Conservation (phyloP, 2,329 filamentous ascomycete species). For the Paraphaeosphaeria minitans region DNA sequence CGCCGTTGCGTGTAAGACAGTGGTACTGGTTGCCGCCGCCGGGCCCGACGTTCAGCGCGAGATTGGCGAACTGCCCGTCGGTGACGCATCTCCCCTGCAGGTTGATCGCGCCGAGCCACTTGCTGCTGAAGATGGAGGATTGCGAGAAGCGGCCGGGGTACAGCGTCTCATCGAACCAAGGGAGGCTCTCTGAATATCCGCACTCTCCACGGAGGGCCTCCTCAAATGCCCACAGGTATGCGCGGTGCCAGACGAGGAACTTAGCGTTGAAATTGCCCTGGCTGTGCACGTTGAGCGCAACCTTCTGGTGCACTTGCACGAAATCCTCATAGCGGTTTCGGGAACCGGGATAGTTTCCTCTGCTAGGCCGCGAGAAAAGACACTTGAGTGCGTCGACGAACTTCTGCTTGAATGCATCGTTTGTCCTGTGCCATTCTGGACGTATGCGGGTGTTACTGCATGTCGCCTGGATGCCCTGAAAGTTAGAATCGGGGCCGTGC, state of each 20-base stretch:
- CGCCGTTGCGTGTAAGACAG: conserved; percentile 39
- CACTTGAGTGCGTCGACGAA: conserved; percentile 39
- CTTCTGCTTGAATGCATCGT: conserved; percentile 26
- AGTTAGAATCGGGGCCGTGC: background rate
- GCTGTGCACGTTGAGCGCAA: conserved; percentile 40
- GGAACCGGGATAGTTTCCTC: conserved; percentile 33
- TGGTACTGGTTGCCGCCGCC: conserved; percentile 32
- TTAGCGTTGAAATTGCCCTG: conserved; percentile 27
- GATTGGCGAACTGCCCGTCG: conserved; percentile 39
- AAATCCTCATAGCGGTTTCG: conserved; percentile 42
- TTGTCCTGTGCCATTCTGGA: conserved; percentile 38
- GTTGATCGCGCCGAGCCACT: conserved; percentile 34
- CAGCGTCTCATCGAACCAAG: conserved; percentile 46
- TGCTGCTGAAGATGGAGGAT: conserved; percentile 36
- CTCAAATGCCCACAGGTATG: conserved; percentile 51
- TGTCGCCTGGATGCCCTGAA: conserved; percentile 12
- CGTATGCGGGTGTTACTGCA: conserved; percentile 38
- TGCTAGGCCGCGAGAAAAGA: conserved; percentile 26
- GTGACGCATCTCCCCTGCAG: conserved; percentile 36
- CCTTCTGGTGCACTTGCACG: conserved; percentile 40
- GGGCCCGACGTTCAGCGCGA: conserved; percentile 40
- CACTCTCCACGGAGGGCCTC: conserved; percentile 50
- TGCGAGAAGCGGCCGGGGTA: conserved; percentile 37
- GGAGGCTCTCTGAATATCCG: conserved; percentile 47
- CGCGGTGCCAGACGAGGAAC: conserved; percentile 53